phyloP scores from a whole-genome alignment of 2,329 filamentous ascomycete genomes.

The Venturiaceae sp. region DNA sequence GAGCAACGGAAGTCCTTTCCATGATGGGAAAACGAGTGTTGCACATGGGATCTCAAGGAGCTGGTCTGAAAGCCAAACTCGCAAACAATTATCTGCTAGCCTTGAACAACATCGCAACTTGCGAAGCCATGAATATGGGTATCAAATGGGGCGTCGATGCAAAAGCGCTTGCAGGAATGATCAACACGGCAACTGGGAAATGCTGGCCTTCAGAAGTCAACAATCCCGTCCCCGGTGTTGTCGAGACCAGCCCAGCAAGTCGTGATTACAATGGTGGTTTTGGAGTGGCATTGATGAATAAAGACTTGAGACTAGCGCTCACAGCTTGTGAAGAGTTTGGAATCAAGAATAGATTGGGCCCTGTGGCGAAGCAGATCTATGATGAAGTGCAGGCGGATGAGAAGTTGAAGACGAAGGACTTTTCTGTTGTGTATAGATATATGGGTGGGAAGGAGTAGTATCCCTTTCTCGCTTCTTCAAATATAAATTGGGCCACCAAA shows the following conservation, averaged over 20 bases:
- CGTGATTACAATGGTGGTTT: conserved; percentile 55
- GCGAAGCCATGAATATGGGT: conserved; percentile 58
- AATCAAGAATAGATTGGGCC: conserved; percentile 35
- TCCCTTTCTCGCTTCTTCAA: not conserved
- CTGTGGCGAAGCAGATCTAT: conserved; percentile 35
- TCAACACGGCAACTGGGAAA: conserved; percentile 87
- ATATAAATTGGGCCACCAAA: no score
- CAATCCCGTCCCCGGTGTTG: conserved; percentile 83
- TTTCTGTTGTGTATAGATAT: conserved; percentile 40
- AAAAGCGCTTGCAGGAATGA: conserved; percentile 66
- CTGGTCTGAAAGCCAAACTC: conserved; percentile 83
- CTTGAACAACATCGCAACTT: conserved; percentile 74
- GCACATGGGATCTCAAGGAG: conserved; percentile 75
- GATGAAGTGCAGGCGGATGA: conserved; percentile 31
- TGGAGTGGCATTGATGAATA: conserved; percentile 38
- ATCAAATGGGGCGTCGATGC: conserved; percentile 53
- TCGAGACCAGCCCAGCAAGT: conserved; percentile 63
- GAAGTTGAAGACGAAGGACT: conserved; percentile 38
- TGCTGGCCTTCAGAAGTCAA: conserved; percentile 97
- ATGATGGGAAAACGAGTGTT: conserved; percentile 81
- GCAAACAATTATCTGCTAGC: conserved; percentile 96
- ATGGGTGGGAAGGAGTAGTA: conserved; percentile 32
- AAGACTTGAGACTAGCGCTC: conserved; percentile 39
- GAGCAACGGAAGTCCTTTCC: conserved; percentile 58
- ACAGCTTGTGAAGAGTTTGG: conserved; percentile 33